Percentiles rank a stretch among this genome's conserved stretches.
Conservation (phyloP, 192 early-diverging fungal species). For the Mycoemilia scoparia region DNA sequence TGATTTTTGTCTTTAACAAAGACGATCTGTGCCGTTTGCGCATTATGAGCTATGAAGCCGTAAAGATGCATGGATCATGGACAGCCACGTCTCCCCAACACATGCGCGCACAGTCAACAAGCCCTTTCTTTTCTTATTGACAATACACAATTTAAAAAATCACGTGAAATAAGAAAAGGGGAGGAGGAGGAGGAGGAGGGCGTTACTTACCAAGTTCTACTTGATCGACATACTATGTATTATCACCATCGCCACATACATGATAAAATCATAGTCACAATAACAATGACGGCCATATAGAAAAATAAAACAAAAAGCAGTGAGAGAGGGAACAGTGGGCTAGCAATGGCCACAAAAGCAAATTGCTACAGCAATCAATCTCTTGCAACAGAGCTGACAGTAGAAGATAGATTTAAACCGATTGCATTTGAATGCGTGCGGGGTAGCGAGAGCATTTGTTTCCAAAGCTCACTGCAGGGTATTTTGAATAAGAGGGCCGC, state of each 20-base stretch:
- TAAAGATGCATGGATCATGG: too few relatives aligned
- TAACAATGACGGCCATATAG: not conserved
- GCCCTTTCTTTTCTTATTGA: too few relatives aligned
- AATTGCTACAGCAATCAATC: not conserved
- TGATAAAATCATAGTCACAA: not conserved
- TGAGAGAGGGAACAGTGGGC: not conserved
- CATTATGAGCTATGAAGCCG: too few relatives aligned
- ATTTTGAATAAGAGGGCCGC: not conserved
- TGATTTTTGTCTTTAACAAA: too few relatives aligned
- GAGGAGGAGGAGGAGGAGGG: not conserved
- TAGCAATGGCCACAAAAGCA: not conserved
- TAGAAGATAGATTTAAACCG: not conserved
- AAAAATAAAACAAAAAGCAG: too few relatives aligned
- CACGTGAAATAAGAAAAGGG: not conserved
- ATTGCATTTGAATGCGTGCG: not conserved
- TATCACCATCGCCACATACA: not conserved
- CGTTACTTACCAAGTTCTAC: slow-evolving; percentile 8
- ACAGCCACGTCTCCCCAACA: too few relatives aligned
- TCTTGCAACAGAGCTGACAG: not conserved
- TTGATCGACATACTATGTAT: slow-evolving; percentile 20
- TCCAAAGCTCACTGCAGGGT: not conserved
- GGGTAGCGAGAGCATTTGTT: not conserved
- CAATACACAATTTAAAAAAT: too few relatives aligned
- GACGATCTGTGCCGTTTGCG: too few relatives aligned
- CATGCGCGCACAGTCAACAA: too few relatives aligned